Evolutionary conservation across 768 basidiomycete species (phyloP).

Genomic region (Boletus fagicola): DNA sequence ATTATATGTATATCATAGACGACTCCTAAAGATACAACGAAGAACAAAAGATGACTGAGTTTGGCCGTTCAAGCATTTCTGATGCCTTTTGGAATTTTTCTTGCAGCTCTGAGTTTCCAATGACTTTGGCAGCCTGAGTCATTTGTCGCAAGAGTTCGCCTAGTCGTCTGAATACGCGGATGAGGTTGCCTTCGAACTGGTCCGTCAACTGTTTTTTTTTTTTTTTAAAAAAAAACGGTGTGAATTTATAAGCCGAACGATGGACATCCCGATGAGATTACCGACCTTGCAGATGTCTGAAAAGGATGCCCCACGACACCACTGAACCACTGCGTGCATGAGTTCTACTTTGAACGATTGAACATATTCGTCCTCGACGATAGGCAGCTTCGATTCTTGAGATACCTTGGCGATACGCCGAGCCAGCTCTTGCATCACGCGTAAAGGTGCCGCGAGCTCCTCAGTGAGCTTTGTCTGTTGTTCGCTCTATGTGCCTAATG

Average conservation of each 20-base stretch:
- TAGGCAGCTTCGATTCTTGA: constrained; percentile 83
- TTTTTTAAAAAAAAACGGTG: not conserved
- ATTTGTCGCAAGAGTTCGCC: constrained; percentile 96
- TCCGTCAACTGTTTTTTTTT: constrained; percentile 69
- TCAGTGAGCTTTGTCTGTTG: constrained; percentile 84
- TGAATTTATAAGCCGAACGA: not conserved
- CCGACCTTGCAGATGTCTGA: constrained; percentile 91
- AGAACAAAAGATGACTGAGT: constrained; percentile 90
- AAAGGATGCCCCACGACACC: constrained; percentile 98
- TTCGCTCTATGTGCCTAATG: constrained; percentile 59
- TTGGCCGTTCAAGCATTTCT: constrained; percentile 91
- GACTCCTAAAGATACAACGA: constrained; percentile 68
- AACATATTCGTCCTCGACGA: constrained; percentile 95
- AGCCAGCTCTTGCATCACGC: constrained; percentile 95
- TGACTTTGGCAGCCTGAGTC: constrained; percentile 93
- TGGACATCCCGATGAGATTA: not conserved
- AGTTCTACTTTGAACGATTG: constrained; percentile 96
- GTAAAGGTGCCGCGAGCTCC: constrained; percentile 87
- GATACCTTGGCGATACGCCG: constrained; percentile 96
- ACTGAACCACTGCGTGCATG: constrained; percentile 96
- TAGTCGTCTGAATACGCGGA: constrained; percentile 91
- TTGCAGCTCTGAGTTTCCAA: constrained; percentile 91
- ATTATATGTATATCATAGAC: not conserved
- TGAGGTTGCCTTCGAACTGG: constrained; percentile 95
- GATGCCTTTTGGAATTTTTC: constrained; percentile 91